Evolutionary conservation across 768 basidiomycete genomes (phyloP), one percentile per base, ranked within the genome.

Genomic region (Russula compacta): DNA sequence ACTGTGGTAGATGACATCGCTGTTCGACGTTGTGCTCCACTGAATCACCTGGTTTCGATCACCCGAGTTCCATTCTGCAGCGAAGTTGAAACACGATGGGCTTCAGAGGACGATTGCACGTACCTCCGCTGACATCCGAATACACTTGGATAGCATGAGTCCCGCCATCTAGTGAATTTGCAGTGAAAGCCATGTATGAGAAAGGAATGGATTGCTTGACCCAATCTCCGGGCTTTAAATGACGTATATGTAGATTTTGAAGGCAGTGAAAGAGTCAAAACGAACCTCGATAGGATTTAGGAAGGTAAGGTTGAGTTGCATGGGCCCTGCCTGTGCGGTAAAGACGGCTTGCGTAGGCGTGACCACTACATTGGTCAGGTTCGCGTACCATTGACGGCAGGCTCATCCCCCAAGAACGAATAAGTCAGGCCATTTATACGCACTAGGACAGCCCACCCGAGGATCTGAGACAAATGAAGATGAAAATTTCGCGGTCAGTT

Each of bases 191-290:
- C 15, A 76, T 35, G 59, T 77, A 77, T 9, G 75, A 72, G 62
- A 77, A 76, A 2, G 76, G 75, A 2, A 77, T 56, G 1, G 76
- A 76, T 56, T 76, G 74, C 24, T 67, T 68, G 51, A 74, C 71
- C 57, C 72, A 70, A 61, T 77, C 73, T 11, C 67, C 66, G 0
- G 75, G 73, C 73, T 75, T 24, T 14, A 15, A 3, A 33, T 39
- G 14, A 53, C n/a, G 15, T 42, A 9, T n/a, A 38, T 24, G 24
- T 40, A 10, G 11, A 40, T 11, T 10, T 32, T 15, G n/a, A n/a
- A 48, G 4, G 8, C 4, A 32, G 21, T 7, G 19, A 12, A 35
- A 6, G 44, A 36, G 15, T 29, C 10, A 2, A 44, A n/a, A 39
- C 53, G 38, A 63, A 75, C 75, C 69, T 74, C 74, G 29, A 77